Evolutionary conservation across 495 filamentous ascomycete species (phyloP).

Genomic region (Aspergillus egyptiacus): DNA sequence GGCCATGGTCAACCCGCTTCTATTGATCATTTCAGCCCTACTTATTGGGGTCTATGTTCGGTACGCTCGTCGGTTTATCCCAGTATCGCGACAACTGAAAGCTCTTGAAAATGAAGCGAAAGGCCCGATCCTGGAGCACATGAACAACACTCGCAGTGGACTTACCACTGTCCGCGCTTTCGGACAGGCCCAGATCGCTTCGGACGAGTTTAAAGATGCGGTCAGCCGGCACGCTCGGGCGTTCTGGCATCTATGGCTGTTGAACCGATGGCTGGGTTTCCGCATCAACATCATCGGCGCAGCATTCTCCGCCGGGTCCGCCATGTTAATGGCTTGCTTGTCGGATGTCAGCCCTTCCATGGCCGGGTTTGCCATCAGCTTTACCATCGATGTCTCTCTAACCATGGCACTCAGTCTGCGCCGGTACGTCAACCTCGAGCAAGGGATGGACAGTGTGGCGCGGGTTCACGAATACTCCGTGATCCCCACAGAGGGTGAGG

Average conservation of each 20-base stretch:
- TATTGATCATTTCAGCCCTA: conserved; percentile 21
- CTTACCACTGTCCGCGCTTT: conserved; percentile 73
- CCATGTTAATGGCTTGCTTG: too few relatives aligned
- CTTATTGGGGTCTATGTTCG: conserved; percentile 1
- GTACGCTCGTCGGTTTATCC: conserved; percentile 55
- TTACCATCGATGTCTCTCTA: conserved; percentile 38
- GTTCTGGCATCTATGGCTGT: conserved; percentile 63
- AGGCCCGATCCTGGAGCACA: conserved; percentile 72
- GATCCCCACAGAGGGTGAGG: conserved; percentile 54
- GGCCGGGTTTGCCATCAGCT: conserved; percentile 64
- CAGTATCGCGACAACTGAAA: conserved; percentile 69
- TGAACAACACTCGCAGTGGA: conserved; percentile 63
- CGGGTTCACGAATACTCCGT: conserved; percentile 67
- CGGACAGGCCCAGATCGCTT: conserved; percentile 55
- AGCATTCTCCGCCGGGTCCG: too few relatives aligned
- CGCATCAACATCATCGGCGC: conserved; percentile 15
- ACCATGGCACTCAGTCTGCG: conserved; percentile 29
- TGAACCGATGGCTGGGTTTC: conserved; percentile 65
- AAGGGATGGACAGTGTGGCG: conserved; percentile 73
- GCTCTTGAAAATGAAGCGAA: conserved; percentile 67
- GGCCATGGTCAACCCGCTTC: conserved; percentile 26
- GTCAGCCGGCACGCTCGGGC: conserved; percentile 60
- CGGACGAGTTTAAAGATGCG: conserved; percentile 57
- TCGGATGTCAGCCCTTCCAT: too few relatives aligned
- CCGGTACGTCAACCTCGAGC: conserved; percentile 42